Evolutionary conservation across 495 filamentous ascomycete species (phyloP).

Genomic region (Neurospora sp.): DNA sequence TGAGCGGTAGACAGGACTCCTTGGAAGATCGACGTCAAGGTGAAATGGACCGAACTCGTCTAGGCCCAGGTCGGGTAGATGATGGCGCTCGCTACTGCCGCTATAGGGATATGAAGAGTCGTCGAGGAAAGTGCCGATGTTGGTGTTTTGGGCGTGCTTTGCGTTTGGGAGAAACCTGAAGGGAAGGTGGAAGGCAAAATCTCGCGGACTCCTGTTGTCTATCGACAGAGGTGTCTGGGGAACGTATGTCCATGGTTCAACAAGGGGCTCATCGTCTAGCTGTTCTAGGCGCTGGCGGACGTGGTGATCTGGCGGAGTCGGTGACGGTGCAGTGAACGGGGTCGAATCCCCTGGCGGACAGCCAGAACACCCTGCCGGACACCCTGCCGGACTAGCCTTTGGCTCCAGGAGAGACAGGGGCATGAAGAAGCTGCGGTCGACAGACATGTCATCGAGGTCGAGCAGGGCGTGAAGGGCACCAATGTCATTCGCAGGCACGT

Average conservation of each 20-base stretch:
- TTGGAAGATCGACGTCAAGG: not conserved
- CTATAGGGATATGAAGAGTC: not conserved
- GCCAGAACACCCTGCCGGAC: not conserved
- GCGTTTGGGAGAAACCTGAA: not conserved
- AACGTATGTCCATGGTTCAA: slow-evolving; percentile 10
- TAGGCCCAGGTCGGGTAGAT: not conserved
- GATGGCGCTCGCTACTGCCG: not conserved
- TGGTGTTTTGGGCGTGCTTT: not conserved
- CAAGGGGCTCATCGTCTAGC: slow-evolving; percentile 1
- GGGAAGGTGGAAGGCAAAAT: slow-evolving; percentile 13
- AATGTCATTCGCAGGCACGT: slow-evolving; percentile 8
- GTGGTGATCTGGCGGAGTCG: slow-evolving; percentile 1
- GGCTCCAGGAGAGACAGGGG: not conserved
- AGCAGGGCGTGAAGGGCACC: slow-evolving; percentile 11
- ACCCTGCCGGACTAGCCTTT: not conserved
- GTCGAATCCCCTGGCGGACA: not conserved
- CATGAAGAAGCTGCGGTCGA: slow-evolving; percentile 5
- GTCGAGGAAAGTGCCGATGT: not conserved
- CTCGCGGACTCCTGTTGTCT: slow-evolving; percentile 1
- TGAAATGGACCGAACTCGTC: not conserved
- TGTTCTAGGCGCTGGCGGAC: slow-evolving; percentile 4
- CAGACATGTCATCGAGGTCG: slow-evolving; percentile 10
- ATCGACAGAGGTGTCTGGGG: slow-evolving; percentile 13
- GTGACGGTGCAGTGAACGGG: slow-evolving; percentile 1
- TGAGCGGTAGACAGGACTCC: slow-evolving; percentile 8